Base-by-base conservation (phyloP, 1,139 yeast species). In the Suhomyces bolitotheri region DNA sequence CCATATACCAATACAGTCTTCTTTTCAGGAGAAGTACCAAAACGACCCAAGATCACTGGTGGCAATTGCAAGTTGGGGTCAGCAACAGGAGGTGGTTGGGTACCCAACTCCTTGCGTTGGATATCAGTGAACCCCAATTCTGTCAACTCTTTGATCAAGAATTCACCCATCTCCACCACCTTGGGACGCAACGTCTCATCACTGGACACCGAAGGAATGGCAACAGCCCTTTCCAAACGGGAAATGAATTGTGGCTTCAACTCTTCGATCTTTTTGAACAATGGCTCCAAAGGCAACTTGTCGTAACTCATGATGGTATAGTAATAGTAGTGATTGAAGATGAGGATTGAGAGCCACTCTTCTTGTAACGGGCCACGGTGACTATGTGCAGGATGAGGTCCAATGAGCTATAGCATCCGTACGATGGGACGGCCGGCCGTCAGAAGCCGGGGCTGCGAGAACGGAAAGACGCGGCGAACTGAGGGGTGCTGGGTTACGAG, bases 1-100 rank as follows among this genome's bases (percentile, higher is more conserved):
- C 97, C 98, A 59, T 92, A 92, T 33, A 94, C 82, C 50, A 94
- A 76, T 27, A 94, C 84, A 17, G 89, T 92, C 66, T 89, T 90
- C 71, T 86, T 85, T 24, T 60, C 47, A 25, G 95, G 81, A 58
- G 90, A 95, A 27, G 61, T 60, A 33, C 98, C 98, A 53, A 76
- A 83, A 54, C 95, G 79, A 26, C 92, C 95, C 47, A 92, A 76
- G 16, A 94, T 89, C 45, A 92, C 82, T 9, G 98, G 98, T 16
- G 99, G 99, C 50, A 94, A 76, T 51, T 80, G 78, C 48, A 92
- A 70, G 29, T 68, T 72, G 14, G 78, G 60, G 46, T 82, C 78
- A 16, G 66, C 64, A 11, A 82, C 90, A 22, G 92, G 92, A 26
- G 90, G 95, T 20, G 95, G 95, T 62, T 94, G 97, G 33, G 71